Evolutionary conservation across 345 rosid genomes (phyloP).

Genomic region (Orychophragmus violaceus): DNA sequence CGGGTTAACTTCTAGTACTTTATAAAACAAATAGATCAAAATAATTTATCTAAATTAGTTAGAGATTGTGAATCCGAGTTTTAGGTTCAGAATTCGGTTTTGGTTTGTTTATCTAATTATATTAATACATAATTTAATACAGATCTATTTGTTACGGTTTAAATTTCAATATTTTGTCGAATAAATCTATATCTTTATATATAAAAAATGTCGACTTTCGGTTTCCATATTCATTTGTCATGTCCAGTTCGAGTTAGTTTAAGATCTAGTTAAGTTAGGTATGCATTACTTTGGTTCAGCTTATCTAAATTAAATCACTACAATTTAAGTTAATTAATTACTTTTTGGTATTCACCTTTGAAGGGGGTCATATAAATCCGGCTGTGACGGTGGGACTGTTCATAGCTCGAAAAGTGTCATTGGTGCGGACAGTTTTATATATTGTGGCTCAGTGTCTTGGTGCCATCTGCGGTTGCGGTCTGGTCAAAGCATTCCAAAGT

Average conservation of each 20-base stretch:
- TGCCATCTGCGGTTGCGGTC: conserved; percentile 59
- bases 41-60: background rate
- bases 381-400: conserved; percentile 63
- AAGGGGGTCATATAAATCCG: conserved; percentile 58
- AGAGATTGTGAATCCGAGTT: background rate
- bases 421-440: conserved; percentile 49
- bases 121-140: background rate
- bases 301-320: background rate
- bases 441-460: conserved; percentile 65
- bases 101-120: background rate
- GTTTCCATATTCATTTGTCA: background rate
- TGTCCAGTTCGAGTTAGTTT: background rate
- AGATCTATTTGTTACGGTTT: background rate
- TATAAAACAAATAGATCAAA: background rate
- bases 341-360: background rate
- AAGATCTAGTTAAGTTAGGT: background rate
- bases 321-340: background rate
- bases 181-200: background rate
- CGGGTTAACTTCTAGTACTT: no score
- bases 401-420: conserved; percentile 47
- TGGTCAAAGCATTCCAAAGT: conserved; percentile 56
- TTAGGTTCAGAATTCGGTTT: no score
- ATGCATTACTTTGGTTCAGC: background rate
- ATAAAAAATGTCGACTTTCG: background rate
- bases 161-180: background rate